Evolutionary conservation across 208 protist species (phyloP), one percentile per base, ranked within the genome.

Genomic region (Trypanosoma avium): DNA sequence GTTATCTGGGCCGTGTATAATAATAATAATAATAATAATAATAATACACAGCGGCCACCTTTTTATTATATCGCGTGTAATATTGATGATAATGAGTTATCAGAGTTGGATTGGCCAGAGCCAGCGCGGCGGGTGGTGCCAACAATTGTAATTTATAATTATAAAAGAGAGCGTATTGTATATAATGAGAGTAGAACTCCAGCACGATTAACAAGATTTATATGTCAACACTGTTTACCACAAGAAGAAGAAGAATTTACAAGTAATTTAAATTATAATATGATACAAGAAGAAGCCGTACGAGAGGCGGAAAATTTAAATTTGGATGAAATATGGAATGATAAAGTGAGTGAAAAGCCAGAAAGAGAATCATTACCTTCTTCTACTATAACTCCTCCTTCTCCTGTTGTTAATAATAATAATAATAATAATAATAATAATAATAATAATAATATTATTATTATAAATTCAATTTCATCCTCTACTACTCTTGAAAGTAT

Each of bases 11-110:
- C 53, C 17, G 72, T 78, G 22, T 69, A 73, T 0, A 36, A 35
- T 30, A 40, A 48, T 29, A 56, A 75, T 56, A 35, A 55, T 42
- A 55, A 47, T 36, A n/a, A n/a, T n/a, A n/a, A n/a, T n/a, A n/a
- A n/a, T n/a, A n/a, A n/a, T n/a, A n/a, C n/a, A n/a, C 40, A 7
- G 24, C 32, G 30, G n/a, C n/a, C n/a, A 43, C 58, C 48, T 0
- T 59, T 90, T 17, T 70, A 50, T 22, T 90, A 79, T 58, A 43
- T 86, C 10, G 59, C 55, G 24, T 85, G 79, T 42, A 86, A 84
- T 71, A 82, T 90, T 55, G 83, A 90, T 63, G 70, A 84, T 40
- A 90, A 90, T 63, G 83, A 90, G 27, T 65, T 84, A 15, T 42
- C 77, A 19, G 48, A 32, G 26, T 46, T 24, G 26, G 79, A 86